Percentiles rank a stretch among this genome's conserved stretches.
Evolutionary conservation across 2,329 filamentous ascomycete species (phyloP).

Genomic region (Penicillium sp.): DNA sequence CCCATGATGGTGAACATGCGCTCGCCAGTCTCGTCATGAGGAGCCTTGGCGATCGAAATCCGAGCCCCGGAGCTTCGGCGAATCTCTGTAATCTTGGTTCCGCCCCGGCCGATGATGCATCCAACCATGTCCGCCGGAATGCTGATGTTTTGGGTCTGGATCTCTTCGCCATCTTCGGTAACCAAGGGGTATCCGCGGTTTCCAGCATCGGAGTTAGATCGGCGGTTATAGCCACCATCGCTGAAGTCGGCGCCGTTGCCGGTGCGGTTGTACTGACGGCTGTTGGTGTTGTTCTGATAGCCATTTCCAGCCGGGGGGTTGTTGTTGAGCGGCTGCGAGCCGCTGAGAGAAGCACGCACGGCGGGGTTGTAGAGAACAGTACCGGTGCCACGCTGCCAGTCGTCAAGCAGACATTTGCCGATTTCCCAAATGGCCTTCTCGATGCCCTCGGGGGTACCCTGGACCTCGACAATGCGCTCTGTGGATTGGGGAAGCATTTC

Average conservation of each 20-base stretch:
- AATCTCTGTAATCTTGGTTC: conserved; percentile 98
- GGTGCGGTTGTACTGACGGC: conserved; percentile 81
- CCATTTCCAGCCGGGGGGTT: conserved; percentile 47
- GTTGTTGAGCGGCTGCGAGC: conserved; percentile 54
- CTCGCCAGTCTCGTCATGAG: conserved; percentile 95
- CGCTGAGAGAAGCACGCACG: conserved; percentile 72
- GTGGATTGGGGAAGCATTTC: conserved; percentile 99
- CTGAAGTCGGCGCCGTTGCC: conserved; percentile 98
- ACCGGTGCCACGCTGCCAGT: conserved; percentile 94
- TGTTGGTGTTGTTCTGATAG: conserved; percentile 50
- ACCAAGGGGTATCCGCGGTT: conserved; percentile 80
- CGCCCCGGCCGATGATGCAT: conserved; percentile 94
- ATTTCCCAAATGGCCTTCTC: conserved; percentile 98
- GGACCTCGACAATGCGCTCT: conserved; percentile 94
- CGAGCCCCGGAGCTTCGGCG: conserved; percentile 93
- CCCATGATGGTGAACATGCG: conserved; percentile 99
- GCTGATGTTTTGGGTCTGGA: conserved; percentile 99
- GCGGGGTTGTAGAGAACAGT: conserved; percentile 97
- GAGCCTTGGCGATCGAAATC: conserved; percentile 96
- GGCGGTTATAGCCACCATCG: conserved; percentile 73
- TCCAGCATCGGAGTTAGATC: conserved; percentile 78
- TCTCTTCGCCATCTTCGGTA: conserved; percentile 94
- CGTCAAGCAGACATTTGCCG: conserved; percentile 95
- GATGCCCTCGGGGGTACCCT: conserved; percentile 90
- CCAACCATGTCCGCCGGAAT: conserved; percentile 99